phyloP scores from a whole-genome alignment of 2,329 filamentous ascomycete genomes.

The Aspergillus neotritici region DNA sequence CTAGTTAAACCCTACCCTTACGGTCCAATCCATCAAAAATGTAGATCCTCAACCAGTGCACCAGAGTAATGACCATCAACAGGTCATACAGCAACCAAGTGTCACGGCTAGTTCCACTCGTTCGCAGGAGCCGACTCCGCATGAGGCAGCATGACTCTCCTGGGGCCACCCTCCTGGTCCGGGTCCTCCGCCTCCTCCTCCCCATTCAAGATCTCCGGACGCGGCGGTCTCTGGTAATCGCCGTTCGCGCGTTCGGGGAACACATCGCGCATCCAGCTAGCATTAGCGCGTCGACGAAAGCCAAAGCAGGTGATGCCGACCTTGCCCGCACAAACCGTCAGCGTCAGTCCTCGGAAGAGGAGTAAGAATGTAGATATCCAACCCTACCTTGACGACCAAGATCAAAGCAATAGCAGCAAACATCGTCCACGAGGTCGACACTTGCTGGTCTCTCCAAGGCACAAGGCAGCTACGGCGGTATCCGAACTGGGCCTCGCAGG shows the following conservation, averaged over 20 bases:
- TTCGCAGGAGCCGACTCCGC: not conserved
- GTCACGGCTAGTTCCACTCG: not conserved
- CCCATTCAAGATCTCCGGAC: not conserved
- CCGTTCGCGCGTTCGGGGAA: not conserved
- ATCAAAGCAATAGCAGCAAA: conserved; percentile 22
- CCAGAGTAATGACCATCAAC: too few species aligned
- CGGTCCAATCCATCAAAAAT: too few species aligned
- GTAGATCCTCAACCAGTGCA: too few species aligned
- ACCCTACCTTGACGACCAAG: conserved; percentile 19
- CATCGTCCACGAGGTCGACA: conserved; percentile 23
- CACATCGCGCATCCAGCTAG: conserved; percentile 4
- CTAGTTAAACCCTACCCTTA: too few species aligned
- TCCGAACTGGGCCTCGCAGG: conserved; percentile 28
- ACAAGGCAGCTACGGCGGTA: conserved; percentile 27
- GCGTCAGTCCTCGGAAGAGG: not conserved
- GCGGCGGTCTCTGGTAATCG: not conserved
- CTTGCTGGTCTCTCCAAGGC: conserved; percentile 26
- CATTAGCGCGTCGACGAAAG: not conserved
- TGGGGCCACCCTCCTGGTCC: not conserved
- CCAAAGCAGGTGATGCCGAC: conserved; percentile 1
- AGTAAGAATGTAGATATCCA: not conserved
- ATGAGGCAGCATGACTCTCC: not conserved
- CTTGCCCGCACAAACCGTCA: not conserved
- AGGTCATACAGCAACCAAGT: too few species aligned
- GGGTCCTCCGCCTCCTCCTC: not conserved